Evolutionary conservation across 1,284 basidiomycete species (phyloP), one percentile per base, ranked within the genome.

Genomic region (Marasmius oreades): DNA sequence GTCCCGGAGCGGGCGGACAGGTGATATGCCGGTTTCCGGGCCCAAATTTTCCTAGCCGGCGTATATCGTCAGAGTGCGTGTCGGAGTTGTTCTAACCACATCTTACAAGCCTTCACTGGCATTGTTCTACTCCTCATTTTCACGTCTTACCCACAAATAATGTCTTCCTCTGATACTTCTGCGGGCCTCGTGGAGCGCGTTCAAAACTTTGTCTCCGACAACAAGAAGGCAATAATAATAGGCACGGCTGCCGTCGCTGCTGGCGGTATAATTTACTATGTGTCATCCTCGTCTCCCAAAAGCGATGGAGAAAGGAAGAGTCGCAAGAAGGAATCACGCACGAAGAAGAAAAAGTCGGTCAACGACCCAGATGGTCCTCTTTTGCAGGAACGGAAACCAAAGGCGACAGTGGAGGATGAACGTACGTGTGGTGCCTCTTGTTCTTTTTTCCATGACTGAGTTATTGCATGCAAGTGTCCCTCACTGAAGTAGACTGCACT

Each of bases 211-310:
- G 80, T 93, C 61, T 77, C 82, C 0, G 86, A 90, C 64, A 82
- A 93, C 74, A 90, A 83, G 74, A 84, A 84, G 62, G 82, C 81
- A 7, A 71, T 93, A 33, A 66, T 91, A 52, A 72, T 90, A 59
- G 84, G 85, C 4, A 79, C 85, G 0, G 86, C 85, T 0, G 84
- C 85, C 50, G 75, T 89, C 60, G 92, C 86, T 47, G 86, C 84
- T 39, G 89, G 88, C 52, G 91, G 88, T 50, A 87, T 84, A 48
- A 88, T 85, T 24, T 93, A 93, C 72, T 91, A 90, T 68, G 81
- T 83, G 26, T 81, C 86, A 14, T 79, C 82, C 50, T 81, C 84
- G 36, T 64, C 71, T 61, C 59, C 61, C 58, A 61, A 56, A 48
- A 56, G 66, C 26, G 76, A 78, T 67, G 64, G 70, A 56, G 79